Percentiles rank a stretch among this genome's conserved stretches.
These are phyloP conservation scores for Xerophyta viscosa DNA, from an alignment of 106 monocot species.

Conservation along the genomic window DNA sequence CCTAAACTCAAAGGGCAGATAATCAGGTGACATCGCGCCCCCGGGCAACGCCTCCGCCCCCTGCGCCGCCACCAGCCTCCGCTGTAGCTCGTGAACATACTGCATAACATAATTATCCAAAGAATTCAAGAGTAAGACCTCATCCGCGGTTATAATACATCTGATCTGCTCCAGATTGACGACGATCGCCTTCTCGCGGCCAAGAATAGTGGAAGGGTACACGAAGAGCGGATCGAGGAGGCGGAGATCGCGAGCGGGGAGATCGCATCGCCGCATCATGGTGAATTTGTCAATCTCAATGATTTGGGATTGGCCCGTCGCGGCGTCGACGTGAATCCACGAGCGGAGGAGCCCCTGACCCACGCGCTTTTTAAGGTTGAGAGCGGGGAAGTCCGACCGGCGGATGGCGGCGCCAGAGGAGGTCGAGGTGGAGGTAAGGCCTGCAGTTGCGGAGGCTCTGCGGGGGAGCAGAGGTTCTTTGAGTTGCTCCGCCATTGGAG, in stretches of 20 bases:
- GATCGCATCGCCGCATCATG: conserved; percentile 42
- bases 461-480: too few relatives aligned
- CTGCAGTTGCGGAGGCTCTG: too few relatives aligned
- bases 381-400: conserved; percentile 17
- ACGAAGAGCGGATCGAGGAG: conserved; percentile 69
- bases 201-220: conserved; percentile 21
- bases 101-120: conserved; percentile 33
- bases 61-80: background rate
- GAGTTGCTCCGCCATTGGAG: too few relatives aligned
- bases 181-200: conserved; percentile 67
- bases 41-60: background rate
- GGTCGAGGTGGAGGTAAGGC: too few relatives aligned
- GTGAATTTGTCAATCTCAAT: conserved; percentile 43
- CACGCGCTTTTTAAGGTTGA: conserved; percentile 30
- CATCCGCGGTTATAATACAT: conserved; percentile 77
- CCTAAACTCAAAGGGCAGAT: background rate
- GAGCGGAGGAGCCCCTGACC: conserved; percentile 33
- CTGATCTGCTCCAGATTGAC: conserved; percentile 69
- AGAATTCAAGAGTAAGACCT: conserved; percentile 54
- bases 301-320: conserved; percentile 29
- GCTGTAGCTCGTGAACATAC: background rate
- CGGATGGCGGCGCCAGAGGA: too few relatives aligned
- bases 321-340: conserved; percentile 54
- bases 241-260: conserved; percentile 65
- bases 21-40: background rate